These are phyloP conservation scores for Ophiostoma sp. DNA, from an alignment of 2,329 filamentous ascomycete genomes.

Conservation along the genomic window DNA sequence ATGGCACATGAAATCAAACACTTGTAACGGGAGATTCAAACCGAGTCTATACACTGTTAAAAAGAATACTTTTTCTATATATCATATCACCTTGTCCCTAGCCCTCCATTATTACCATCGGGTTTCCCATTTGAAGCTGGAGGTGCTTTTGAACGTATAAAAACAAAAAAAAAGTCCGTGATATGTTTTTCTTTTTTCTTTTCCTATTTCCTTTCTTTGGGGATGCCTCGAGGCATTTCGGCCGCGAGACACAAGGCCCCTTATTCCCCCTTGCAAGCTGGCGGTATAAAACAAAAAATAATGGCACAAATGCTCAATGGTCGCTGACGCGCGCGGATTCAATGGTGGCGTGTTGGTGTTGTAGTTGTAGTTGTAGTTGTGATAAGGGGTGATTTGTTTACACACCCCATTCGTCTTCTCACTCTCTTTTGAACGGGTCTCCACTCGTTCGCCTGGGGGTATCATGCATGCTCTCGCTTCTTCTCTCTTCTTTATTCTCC, in stretches of 20 bases:
- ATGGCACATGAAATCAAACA: background rate
- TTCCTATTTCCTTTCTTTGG: background rate
- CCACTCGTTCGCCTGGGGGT: background rate
- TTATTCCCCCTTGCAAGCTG: background rate
- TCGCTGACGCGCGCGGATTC: background rate
- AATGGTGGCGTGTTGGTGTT: background rate
- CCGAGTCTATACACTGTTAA: slow-evolving; percentile 8
- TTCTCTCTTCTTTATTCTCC: background rate
- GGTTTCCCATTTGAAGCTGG: background rate
- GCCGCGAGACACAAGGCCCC: background rate
- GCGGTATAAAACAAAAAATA: background rate
- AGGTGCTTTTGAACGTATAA: background rate
- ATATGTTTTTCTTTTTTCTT: background rate
- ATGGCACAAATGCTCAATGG: background rate
- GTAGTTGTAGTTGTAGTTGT: no score
- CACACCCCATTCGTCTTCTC: no score
- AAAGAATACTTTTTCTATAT: slow-evolving; percentile 14
- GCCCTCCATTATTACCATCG: background rate
- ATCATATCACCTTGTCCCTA: background rate
- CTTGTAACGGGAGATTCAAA: background rate
- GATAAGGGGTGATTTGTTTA: background rate
- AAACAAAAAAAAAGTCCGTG: background rate
- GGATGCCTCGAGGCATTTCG: background rate
- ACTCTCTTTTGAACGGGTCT: background rate
- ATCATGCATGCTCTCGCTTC: background rate